These are phyloP conservation scores for Camelina sativa DNA, from an alignment of 345 rosid species.

Conservation along the genomic window DNA sequence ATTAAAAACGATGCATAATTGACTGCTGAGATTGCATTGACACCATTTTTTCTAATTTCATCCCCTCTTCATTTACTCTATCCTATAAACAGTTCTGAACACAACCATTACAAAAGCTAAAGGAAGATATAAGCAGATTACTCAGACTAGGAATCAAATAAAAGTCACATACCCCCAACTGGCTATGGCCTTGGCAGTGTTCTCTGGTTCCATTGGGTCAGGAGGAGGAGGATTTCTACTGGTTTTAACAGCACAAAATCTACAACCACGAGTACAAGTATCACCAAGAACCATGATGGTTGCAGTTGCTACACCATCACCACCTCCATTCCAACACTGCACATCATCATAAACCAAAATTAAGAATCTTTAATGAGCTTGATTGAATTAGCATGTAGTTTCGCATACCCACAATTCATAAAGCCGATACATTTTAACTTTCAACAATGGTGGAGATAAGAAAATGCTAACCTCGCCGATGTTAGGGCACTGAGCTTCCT, in stretches of 20 bases:
- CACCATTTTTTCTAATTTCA: background rate
- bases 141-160: background rate
- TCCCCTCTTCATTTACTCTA: background rate
- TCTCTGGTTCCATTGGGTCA: constrained; percentile 91
- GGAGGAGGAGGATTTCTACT: constrained; percentile 90
- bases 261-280: constrained; percentile 98
- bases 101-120: background rate
- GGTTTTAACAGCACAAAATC: constrained; percentile 99
- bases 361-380: background rate
- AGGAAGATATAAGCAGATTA: background rate
- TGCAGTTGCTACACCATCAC: constrained; percentile 94
- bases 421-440: background rate
- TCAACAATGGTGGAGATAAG: constrained; percentile 4
- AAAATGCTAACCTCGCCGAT: constrained; percentile 74
- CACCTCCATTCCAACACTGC: constrained; percentile 99
- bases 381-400: background rate
- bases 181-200: constrained; percentile 88
- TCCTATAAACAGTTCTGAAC: background rate
- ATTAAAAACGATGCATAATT: background rate
- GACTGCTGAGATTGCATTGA: background rate
- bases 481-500: constrained; percentile 98
- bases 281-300: constrained; percentile 98
- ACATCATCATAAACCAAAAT: background rate
- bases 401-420: constrained; percentile 1
- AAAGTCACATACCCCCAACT: constrained; percentile 81